phyloP scores from a whole-genome alignment of 2,329 filamentous ascomycete genomes.

The Aphanoascus verrucosus region DNA sequence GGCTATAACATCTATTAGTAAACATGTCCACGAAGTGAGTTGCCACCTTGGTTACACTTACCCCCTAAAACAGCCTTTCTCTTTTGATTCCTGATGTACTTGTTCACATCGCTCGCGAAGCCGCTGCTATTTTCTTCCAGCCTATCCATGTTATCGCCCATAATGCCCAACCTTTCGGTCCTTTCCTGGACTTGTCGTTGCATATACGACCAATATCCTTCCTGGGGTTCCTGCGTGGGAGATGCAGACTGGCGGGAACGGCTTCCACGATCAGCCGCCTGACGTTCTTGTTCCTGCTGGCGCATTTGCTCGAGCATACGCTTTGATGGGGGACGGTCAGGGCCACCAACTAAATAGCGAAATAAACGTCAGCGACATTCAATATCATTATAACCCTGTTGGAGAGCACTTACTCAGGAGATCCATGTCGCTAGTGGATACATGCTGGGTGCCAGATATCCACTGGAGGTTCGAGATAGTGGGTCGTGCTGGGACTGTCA shows the following conservation, averaged over 20 bases:
- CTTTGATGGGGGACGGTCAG: conserved; percentile 78
- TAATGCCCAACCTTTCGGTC: conserved; percentile 73
- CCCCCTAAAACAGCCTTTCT: conserved; percentile 65
- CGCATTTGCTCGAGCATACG: conserved; percentile 72
- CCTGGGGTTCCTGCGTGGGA: conserved; percentile 41
- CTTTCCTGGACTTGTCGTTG: conserved; percentile 78
- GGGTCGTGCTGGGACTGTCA: conserved; percentile 64
- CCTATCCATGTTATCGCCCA: conserved; percentile 75
- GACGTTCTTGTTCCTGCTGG: conserved; percentile 55
- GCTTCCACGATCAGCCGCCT: conserved; percentile 24
- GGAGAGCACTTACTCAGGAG: conserved; percentile 49
- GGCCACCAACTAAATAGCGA: conserved; percentile 60
- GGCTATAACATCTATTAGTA: conserved; percentile 18
- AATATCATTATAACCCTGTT: neutral
- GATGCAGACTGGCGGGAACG: conserved; percentile 11
- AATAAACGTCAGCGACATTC: neutral
- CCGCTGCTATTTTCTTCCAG: conserved; percentile 69
- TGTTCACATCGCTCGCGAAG: conserved; percentile 80
- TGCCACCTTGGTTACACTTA: conserved; percentile 19
- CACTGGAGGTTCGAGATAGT: conserved; percentile 94
- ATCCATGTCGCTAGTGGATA: conserved; percentile 79
- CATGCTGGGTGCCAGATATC: conserved; percentile 88
- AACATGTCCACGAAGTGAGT: neutral
- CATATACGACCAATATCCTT: conserved; percentile 66
- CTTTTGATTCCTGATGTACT: conserved; percentile 81